Base-by-base conservation (phyloP, 106 monocot species). In the Allium cepa region DNA sequence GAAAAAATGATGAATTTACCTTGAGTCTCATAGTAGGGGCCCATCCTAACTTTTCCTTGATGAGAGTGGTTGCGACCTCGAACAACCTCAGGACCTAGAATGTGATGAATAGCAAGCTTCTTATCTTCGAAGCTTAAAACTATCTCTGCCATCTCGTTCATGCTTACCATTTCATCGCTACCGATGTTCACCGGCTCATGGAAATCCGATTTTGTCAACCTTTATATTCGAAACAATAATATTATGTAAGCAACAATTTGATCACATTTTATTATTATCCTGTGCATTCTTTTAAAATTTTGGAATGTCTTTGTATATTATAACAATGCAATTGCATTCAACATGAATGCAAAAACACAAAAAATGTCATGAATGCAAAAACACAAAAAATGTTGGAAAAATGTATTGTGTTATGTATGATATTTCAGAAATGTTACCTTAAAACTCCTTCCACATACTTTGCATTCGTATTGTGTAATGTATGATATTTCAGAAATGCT, bases 31-130 rank as follows among this genome's bases (percentile, higher is more conserved):
- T 94, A 26, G 90, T 77, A 18, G 94, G 94, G 5, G 90, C 94
- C 94, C 94, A 94, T 18, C 90, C 94, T 11, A 94, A 77, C 63
- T 94, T 94, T 66, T 94, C 94, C 65, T 90, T 87, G 61, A 94
- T 90, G 22, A 94, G 85, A 47, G 85, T 88, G 68, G 69, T 94
- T 94, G 53, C 94, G 90, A 10, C 94, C 94, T 59, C 94, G 90
- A 48, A 94, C 94, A 50, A 90, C 94, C 75, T 94, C 94, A 7
- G 94, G 94, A n/a, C 94, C 90, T 58, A 90, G 94, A 83, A 94
- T 94, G 80, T 94, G 94, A 49, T 94, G 90, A 62, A 94, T 94
- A 22, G 90, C 90, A 53, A 90, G 94, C 51, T 82, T 81, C 76
- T 77, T 90, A 47, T 83, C 71, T 58, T 94, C 94, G 57, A 94